phyloP scores from a whole-genome alignment of 768 basidiomycete species.

The Vararia minispora region DNA sequence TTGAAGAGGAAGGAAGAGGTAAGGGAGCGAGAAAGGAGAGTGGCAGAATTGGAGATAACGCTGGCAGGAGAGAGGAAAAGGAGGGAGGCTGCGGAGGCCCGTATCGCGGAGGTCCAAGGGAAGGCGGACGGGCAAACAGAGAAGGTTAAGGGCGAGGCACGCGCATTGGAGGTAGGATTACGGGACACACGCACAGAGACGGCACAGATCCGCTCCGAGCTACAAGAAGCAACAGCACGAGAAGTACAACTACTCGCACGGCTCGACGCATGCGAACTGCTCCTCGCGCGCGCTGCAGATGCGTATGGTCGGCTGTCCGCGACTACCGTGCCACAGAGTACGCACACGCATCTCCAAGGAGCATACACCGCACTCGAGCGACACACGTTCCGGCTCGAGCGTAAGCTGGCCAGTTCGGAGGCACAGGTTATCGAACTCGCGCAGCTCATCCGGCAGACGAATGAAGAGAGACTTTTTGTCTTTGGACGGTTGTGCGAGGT shows the following conservation, averaged over 20 bases:
- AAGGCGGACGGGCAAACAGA: conserved; percentile 31
- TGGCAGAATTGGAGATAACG: conserved; percentile 45
- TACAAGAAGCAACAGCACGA: conserved; percentile 23
- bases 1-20: conserved; percentile 42
- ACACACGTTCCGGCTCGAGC: conserved; percentile 42
- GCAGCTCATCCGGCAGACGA: conserved; percentile 45
- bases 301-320: conserved; percentile 29
- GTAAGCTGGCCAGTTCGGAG: conserved; percentile 59
- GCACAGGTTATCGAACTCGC: conserved; percentile 56
- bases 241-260: conserved; percentile 38
- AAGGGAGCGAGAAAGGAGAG: conserved; percentile 39
- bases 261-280: conserved; percentile 36
- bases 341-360: conserved; percentile 14
- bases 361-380: conserved; percentile 30
- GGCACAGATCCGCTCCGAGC: conserved; percentile 21
- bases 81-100: conserved; percentile 35
- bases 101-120: conserved; percentile 29
- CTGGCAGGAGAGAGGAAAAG: conserved; percentile 38
- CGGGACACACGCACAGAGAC: conserved; percentile 26
- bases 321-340: conserved; percentile 15
- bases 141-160: conserved; percentile 23
- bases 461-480: conserved; percentile 41
- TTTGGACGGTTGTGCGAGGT: conserved; percentile 14
- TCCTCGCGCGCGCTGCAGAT: conserved; percentile 37
- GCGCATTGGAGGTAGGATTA: conserved; percentile 27